Percentiles rank a stretch among this genome's conserved stretches.
These are phyloP conservation scores for Mitragyna speciosa DNA, from an alignment of 257 asterid species.

Conservation along the genomic window DNA sequence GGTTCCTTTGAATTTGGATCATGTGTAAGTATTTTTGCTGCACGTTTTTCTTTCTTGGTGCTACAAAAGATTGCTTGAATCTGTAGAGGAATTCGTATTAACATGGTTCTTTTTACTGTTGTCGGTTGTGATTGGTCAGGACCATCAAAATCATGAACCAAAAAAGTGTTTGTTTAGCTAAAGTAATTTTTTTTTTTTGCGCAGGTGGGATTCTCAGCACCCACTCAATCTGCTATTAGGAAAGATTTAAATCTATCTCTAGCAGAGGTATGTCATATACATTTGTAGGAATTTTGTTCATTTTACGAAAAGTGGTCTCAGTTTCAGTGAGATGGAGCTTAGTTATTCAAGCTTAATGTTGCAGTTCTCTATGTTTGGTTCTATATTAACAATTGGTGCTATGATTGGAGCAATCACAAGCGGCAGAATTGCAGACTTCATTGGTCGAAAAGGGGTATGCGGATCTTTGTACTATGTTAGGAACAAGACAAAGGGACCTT, in stretches of 20 bases:
- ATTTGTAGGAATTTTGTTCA: background rate
- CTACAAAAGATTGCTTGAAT: background rate
- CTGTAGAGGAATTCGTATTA: constrained; percentile 10
- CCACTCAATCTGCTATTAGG: constrained; percentile 74
- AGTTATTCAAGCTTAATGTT: background rate
- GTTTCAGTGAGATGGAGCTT: background rate
- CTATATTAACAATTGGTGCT: constrained; percentile 82
- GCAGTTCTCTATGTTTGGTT: constrained; percentile 76
- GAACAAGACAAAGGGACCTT: background rate
- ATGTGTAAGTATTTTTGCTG: constrained; percentile 53
- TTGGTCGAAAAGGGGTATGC: constrained; percentile 83
- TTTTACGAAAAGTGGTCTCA: background rate
- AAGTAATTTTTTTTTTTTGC: constrained; percentile 32
- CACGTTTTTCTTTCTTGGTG: background rate
- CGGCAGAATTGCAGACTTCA: constrained; percentile 63
- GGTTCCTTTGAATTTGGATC: constrained; percentile 91
- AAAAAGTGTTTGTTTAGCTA: constrained; percentile 22
- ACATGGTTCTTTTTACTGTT: constrained; percentile 6
- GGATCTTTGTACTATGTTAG: background rate
- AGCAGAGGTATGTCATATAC: constrained; percentile 48
- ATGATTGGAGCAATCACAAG: constrained; percentile 86
- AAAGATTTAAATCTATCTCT: constrained; percentile 60
- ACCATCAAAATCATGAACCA: constrained; percentile 8
- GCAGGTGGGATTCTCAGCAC: constrained; percentile 94
- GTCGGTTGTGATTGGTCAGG: constrained; percentile 26